Base-by-base conservation (phyloP, 2,329 filamentous ascomycete species). In the Aspergillus viridinutans region DNA sequence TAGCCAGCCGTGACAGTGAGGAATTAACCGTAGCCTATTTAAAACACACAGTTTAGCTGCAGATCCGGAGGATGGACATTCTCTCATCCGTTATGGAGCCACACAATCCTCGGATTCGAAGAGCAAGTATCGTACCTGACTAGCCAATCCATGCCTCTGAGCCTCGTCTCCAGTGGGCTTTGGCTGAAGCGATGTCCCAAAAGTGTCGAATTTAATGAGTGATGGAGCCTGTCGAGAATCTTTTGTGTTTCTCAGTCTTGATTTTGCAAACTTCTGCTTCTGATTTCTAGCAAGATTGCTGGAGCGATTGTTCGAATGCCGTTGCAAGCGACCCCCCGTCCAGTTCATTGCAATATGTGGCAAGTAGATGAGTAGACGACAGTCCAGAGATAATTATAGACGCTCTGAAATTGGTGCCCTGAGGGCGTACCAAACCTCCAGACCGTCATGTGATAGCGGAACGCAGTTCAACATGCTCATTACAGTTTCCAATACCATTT, bases 321-420 rank as follows among this genome's bases (percentile, higher is more conserved):
- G 74, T 51, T 71, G 70, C 25, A 78, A 66, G 53, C 71, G 72
- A 32, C 76, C 75, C 54, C 76, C 75, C 25, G 73, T 77, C 76
- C 76, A 78, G 55, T 78, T 78, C 76, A 78, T 78, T 7, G 14
- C 51, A 35, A 6, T 28, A 32, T 47, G 5, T 38, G 29, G 9
- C 8, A 20, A 14, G 20, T 23, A 14, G 20, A 20, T 47, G 43
- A 43, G 9, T 3, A 47, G 43, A 47, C 23, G 21, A 47, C 12
- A 1, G 21, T 47, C 10, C 10, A 23, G 21, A 23, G n/a, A 47
- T 25, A 6, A 23, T 23, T 14, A 10, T 14, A 17, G 42, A 14
- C 1, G 3, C 43, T 23, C 21, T 43, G 17, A 4, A 4, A 43
- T 25, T 6, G 14, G 43, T 9, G 40, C 3, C 26, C 14, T 23